Evolutionary conservation across 2,329 filamentous ascomycete species (phyloP), one percentile per base, ranked within the genome.

Genomic region (Talaromyces albobiverticillius): DNA sequence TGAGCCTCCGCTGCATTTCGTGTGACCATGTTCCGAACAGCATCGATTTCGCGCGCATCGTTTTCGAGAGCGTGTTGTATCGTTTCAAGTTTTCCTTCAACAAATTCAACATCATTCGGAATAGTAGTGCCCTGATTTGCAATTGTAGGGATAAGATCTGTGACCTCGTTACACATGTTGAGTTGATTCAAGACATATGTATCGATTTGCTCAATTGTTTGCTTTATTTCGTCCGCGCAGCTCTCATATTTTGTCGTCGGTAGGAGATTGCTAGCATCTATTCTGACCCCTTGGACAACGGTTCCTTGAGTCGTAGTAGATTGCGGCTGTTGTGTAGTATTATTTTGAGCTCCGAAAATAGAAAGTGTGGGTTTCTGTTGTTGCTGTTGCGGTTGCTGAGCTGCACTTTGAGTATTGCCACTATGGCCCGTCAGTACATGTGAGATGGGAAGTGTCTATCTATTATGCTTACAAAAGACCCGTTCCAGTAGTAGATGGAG

Each of bases 211-310:
- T 89, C 84, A 58, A 99, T 88, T 61, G 90, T 77, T 58, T 85
- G 83, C 66, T 95, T 90, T 14, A 96, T 78, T 26, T 89, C 84
- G 61, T 93, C 88, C 57, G 89, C 84, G 25, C 96, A 85, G 70
- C 96, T 93, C 67, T 91, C 90, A 76, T 94, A 96, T 58, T 94
- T 89, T 3, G 91, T 96, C 0, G 92, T 95, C 14, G 88, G 87
- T 50, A 90, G 85, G 57, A 97, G 78, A 66, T 89, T 89, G 62
- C 83, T 83, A 50, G 89, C 74, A 70, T 94, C 89, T 63, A 95
- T 88, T 64, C 88, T 86, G 16, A 90, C 87, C 16, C 88, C 89
- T 0, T 87, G 85, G 14, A 86, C 79, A 13, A 75, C 69, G 2
- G 66, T 69, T 3, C 61, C 61, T 8, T 61, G 58, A 23, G 65